These are phyloP conservation scores for Pythium brachiatum DNA, from an alignment of 352 stramenopile genomes.

Conservation along the genomic window DNA sequence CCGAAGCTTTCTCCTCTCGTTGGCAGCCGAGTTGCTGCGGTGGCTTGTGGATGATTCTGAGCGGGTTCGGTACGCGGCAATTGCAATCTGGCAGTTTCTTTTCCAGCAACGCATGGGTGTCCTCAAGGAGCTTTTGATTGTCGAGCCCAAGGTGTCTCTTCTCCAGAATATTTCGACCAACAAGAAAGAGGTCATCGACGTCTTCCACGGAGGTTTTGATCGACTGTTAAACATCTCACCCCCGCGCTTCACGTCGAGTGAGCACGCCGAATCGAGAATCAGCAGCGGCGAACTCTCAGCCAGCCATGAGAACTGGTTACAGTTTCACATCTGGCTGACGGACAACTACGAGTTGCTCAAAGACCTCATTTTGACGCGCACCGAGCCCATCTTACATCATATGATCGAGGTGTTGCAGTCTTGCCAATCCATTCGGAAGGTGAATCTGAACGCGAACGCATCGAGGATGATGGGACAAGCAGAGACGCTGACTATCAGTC, in stretches of 20 bases:
- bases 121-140: conserved; percentile 73
- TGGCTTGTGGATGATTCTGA: conserved; percentile 66
- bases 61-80: conserved; percentile 40
- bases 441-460: conserved; percentile 24
- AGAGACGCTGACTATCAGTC: conserved; percentile 27
- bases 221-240: conserved; percentile 48
- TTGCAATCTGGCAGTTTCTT: conserved; percentile 68
- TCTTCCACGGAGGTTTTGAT: conserved; percentile 77
- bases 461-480: neutral
- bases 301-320: conserved; percentile 61
- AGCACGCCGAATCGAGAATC: neutral
- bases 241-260: conserved; percentile 4
- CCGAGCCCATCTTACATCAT: conserved; percentile 56
- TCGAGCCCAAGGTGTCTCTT: conserved; percentile 60
- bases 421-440: conserved; percentile 43
- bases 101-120: conserved; percentile 68
- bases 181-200: conserved; percentile 74
- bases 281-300: conserved; percentile 11
- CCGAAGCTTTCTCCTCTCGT: conserved; percentile 62
- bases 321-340: conserved; percentile 80
- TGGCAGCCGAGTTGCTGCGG: conserved; percentile 53
- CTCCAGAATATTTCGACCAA: conserved; percentile 66
- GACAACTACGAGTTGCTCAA: conserved; percentile 59
- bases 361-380: conserved; percentile 65
- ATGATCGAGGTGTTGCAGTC: conserved; percentile 54